Base-by-base conservation (phyloP, 1,139 yeast genomes). In the Kurtzmaniella quercitrusa region DNA sequence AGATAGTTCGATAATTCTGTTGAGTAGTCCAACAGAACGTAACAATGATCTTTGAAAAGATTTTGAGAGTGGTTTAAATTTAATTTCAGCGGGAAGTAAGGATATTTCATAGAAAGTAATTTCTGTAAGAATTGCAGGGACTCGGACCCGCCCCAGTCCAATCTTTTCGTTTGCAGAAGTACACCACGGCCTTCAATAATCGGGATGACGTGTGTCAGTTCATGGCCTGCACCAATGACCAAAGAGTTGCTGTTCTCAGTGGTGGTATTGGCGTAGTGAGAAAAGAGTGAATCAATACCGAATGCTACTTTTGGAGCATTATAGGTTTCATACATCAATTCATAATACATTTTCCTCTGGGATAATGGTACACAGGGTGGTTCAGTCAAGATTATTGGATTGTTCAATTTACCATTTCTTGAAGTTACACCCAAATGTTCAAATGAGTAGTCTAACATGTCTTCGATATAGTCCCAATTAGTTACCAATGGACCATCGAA, bases 401-500 rank as follows among this genome's bases (percentile, higher is more conserved):
- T 88, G 42, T 82, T 78, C 9, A 89, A 79, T 1, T 70, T 55
- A 0, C 82, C 81, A 34, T 64, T 56, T 23, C 56, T 50, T 12
- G 87, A 74, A 16, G 64, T 58, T 2, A 88, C 95, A 3, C 89
- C 84, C 41, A 93, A 57, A 59, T 87, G 95, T 45, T 82, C 78
- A 58, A 93, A 84, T 0, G 93, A 72, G 57, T 89, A 93, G 59
- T 93, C 98, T 44, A 94, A 61, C 43, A 93, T 77, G 44, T 74
- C 76, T 59, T 94, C 98, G 7, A 85, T 76, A 45, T 84, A 79
- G 46, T 94, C 98, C 98, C 98, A 94, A 60, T 91, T 93, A 22
- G 95, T 82, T 32, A 93, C 70, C 51, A 88, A 66, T 2, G 88
- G 78, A 0, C 96, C 96, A 61, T 94, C 98, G 57, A 78, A 93